A percentile compares a stretch with the other conserved stretches of the same genome.
Conservation (phyloP, 202 grass and related monocot genomes). For the Schoenoplectus triqueter region DNA sequence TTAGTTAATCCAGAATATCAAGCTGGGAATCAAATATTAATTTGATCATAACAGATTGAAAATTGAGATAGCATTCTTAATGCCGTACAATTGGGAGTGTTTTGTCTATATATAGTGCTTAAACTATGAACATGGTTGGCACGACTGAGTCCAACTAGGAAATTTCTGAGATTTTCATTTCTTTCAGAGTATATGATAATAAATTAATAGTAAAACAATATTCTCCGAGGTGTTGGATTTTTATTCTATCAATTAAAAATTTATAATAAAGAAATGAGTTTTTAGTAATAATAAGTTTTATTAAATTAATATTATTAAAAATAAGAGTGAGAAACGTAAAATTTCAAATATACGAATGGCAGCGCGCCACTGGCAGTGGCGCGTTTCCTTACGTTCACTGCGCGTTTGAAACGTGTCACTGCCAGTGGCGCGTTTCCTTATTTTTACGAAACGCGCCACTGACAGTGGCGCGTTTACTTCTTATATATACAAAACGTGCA, state of each 20-base stretch:
- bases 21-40: not conserved
- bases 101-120: not conserved
- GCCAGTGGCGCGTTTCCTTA: too few relatives aligned
- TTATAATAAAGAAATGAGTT: too few relatives aligned
- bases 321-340: too few relatives aligned
- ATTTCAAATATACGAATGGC: too few relatives aligned
- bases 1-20: constrained; percentile 6
- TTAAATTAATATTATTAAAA: too few relatives aligned
- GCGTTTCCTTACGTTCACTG: too few relatives aligned
- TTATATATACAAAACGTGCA: too few relatives aligned
- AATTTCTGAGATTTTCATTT: not conserved
- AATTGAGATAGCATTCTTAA: not conserved
- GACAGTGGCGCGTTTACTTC: too few relatives aligned
- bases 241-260: not conserved
- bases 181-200: not conserved
- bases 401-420: too few relatives aligned
- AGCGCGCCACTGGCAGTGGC: too few relatives aligned
- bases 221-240: not conserved
- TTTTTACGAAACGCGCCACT: too few relatives aligned
- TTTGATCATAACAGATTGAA: not conserved
- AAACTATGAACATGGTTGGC: not conserved
- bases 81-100: not conserved
- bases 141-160: not conserved
- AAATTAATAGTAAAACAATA: not conserved
- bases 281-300: too few relatives aligned